Base-by-base conservation (phyloP, 163 green algal species). In the Chlorella variabilis region DNA sequence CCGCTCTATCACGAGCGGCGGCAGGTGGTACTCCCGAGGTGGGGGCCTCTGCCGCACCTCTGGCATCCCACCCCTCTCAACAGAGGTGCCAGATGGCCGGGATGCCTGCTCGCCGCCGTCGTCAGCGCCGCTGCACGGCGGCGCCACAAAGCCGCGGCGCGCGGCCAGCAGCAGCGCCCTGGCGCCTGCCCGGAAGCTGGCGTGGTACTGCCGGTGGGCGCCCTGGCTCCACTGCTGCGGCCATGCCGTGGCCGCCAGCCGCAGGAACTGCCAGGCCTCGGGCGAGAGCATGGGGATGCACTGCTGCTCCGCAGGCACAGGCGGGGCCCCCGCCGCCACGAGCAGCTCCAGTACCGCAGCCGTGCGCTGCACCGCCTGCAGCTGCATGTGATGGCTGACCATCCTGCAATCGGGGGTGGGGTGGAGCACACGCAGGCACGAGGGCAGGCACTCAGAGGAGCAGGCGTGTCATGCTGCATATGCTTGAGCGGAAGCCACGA, bases 131-230 rank as follows among this genome's bases (percentile, higher is more conserved):
- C 54, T 38, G 41, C 63, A 15, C 3, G 61, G 29, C 3, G 61
- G 4, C 15, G 63, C 7, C 11, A 71, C 38, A 4, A 75, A 61
- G 27, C 67, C 67, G 41, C 67, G 67, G n/a, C 41, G 67, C 27
- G 67, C 67, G 6, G 25, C 42, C 25, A 75, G 67, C 67, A 75
- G 67, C 67, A 75, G 67, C 67, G 29, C 41, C 1, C 41, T 21
- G 7, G 42, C 67, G 41, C 9, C 67, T 75, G 41, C 42, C 41
- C 67, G 41, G 67, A 75, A 75, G 41, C 34, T 31, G 1, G 25
- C 11, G n/a, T 75, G 67, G 39, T 61, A 75, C 6, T 27, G 41
- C 1, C 67, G 42, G 67, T 75, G 67, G 3, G 27, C 11, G 11
- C 4, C 67, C 3, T n/a, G 67, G 41, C 41, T 61, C 67, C 67